Percentiles rank a stretch among this genome's conserved stretches.
Conservation (phyloP, 495 filamentous ascomycete species). For the Patellaria atrata region DNA sequence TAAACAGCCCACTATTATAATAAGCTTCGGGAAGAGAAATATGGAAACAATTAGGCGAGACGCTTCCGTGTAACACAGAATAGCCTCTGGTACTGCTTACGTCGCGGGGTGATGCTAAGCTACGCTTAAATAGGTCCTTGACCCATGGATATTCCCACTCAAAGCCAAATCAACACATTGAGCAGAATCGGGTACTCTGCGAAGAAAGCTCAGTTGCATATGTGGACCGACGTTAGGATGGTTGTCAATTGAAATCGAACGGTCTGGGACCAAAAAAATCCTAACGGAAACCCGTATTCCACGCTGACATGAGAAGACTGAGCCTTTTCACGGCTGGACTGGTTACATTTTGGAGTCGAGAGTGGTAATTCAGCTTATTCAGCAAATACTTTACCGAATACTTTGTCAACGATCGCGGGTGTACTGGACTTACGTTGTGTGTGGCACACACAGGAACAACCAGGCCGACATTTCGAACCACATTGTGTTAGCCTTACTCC, state of each 20-base stretch:
- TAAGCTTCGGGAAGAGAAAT: no score
- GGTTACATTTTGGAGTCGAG: slow-evolving; percentile 1
- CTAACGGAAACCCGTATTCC: slow-evolving; percentile 10
- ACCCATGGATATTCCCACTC: slow-evolving; percentile 17
- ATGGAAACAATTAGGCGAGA: no score
- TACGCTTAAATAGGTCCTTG: slow-evolving; percentile 16
- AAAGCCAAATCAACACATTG: slow-evolving; percentile 13
- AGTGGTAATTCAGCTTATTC: slow-evolving; percentile 7
- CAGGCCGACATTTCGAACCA: slow-evolving; percentile 1
- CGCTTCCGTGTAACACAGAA: slow-evolving; percentile 7
- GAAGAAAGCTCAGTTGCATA: slow-evolving; percentile 2
- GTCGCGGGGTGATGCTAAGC: slow-evolving; percentile 18
- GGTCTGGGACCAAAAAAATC: slow-evolving; percentile 6
- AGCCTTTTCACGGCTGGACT: slow-evolving; percentile 1
- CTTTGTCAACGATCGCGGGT: slow-evolving; percentile 3
- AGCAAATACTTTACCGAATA: slow-evolving; percentile 8
- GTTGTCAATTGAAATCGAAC: slow-evolving; percentile 2
- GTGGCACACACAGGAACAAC: slow-evolving; percentile 8
- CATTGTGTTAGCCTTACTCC: slow-evolving; percentile 1
- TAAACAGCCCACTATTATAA: slow-evolving; percentile 28
- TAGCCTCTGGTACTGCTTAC: slow-evolving; percentile 20
- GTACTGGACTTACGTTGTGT: background rate
- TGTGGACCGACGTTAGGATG: slow-evolving; percentile 5
- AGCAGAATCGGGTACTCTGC: slow-evolving; percentile 6
- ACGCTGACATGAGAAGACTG: slow-evolving; percentile 1